Percentiles rank a stretch among this genome's conserved stretches.
Conservation (phyloP, 352 stramenopile species). For the Phytophthora pistaciae region DNA sequence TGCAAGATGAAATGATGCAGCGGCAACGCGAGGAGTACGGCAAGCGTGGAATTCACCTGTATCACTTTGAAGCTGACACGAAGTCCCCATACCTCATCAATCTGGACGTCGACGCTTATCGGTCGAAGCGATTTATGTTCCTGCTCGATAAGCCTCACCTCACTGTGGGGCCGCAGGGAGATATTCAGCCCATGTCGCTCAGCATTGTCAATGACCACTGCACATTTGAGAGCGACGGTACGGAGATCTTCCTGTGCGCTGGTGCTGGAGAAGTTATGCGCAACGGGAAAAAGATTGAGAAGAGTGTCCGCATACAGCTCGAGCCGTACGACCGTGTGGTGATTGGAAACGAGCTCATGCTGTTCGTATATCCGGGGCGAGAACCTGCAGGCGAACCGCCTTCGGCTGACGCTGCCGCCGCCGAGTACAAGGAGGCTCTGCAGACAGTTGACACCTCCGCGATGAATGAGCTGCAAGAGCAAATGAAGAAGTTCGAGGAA, state of each 20-base stretch:
- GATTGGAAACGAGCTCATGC: conserved; percentile 89
- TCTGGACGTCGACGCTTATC: conserved; percentile 94
- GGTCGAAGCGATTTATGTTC: conserved; percentile 94
- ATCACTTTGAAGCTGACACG: conserved; percentile 90
- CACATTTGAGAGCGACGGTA: conserved; percentile 62
- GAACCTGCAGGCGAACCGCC: conserved; percentile 65
- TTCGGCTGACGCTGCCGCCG: conserved; percentile 85
- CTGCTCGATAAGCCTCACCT: conserved; percentile 72
- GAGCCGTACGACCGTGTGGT: conserved; percentile 78
- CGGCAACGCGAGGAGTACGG: conserved; percentile 92
- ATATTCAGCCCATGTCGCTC: conserved; percentile 94
- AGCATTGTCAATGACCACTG: conserved; percentile 92
- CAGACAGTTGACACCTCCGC: conserved; percentile 77
- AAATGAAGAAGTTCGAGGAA: conserved; percentile 91
- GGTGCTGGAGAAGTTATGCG: conserved; percentile 88
- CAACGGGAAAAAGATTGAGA: conserved; percentile 84
- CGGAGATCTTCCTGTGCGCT: conserved; percentile 63
- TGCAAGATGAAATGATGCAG: conserved; percentile 89
- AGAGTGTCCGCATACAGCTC: conserved; percentile 50
- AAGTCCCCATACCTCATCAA: conserved; percentile 93
- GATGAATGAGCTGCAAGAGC: conserved; percentile 88
- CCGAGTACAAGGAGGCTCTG: conserved; percentile 89
- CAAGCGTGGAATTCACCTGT: conserved; percentile 90
- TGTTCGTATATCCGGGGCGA: conserved; percentile 76
- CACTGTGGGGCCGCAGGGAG: conserved; percentile 74